These are phyloP conservation scores for Aurantiochytrium sp. DNA, from an alignment of 108 stramenopile species.

Conservation along the genomic window DNA sequence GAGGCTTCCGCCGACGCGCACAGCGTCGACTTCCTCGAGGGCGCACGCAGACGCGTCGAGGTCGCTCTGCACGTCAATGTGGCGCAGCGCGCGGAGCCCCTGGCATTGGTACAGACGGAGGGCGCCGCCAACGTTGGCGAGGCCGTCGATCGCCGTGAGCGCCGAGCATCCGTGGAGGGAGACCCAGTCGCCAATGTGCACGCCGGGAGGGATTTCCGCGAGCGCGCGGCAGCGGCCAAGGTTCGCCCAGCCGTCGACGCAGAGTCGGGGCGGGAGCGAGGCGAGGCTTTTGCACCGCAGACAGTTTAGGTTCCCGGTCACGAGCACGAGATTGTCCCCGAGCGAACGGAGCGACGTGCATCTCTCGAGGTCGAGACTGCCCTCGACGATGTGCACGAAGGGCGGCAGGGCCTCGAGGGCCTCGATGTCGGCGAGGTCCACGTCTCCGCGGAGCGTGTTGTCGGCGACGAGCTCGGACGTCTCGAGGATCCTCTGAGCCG, in stretches of 20 bases:
- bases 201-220: not conserved
- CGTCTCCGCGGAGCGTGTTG: not conserved
- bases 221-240: not conserved
- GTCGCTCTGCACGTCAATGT: not conserved
- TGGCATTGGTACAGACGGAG: not conserved
- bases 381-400: not conserved
- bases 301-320: not conserved
- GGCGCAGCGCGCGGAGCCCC: not conserved
- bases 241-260: not conserved
- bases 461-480: not conserved
- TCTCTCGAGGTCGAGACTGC: not conserved
- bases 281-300: not conserved
- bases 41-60: not conserved
- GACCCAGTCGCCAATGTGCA: not conserved
- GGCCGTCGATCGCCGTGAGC: not conserved
- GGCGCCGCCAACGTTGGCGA: not conserved
- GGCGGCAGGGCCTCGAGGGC: not conserved
- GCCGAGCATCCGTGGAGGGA: not conserved
- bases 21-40: not conserved
- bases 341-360: not conserved
- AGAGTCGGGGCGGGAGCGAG: not conserved
- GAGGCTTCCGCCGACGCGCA: not conserved
- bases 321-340: not conserved
- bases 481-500: not conserved
- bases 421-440: not conserved